Evolutionary conservation across 2,329 filamentous ascomycete genomes (phyloP), one percentile per base, ranked within the genome.

Genomic region (Claviceps purpurea): DNA sequence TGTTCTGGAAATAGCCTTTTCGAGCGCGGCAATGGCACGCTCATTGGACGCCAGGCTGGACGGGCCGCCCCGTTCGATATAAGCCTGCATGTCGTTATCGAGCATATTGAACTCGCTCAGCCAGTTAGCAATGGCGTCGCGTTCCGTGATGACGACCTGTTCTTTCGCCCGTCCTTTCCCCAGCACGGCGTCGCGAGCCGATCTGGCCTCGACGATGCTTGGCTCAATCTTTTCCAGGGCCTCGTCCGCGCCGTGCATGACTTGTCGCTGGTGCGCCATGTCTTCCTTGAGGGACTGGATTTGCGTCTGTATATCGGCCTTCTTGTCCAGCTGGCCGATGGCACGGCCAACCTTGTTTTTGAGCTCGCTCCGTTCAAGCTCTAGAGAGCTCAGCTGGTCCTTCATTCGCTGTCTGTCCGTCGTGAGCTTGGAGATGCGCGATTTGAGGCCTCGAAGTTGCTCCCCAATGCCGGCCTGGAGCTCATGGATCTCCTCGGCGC

Each of bases 401-500:
- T 82, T 82, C 51, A 81, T 76, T 41, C 85, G 81, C 58, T 95
- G 87, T 58, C 79, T 82, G 38, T 93, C 87, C 13, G 69, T 71
- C 0, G 76, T 79, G 37, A 94, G 68, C 59, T 85, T 86, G 6
- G 76, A 68, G 13, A 91, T 74, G 44, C 73, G 77, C 43, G 73
- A 73, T 62, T 87, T 89, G 30, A 82, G 69, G 22, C 70, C 69
- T 51, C 84, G 79, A 57, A 82, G 76, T 62, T 87, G 81, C 55
- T 89, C 87, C 20, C 77, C 78, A 52, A 84, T 75, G 18, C 72
- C 69, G 47, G 81, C 80, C 55, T 89, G 79, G 47, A 89, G 79
- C 50, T 87, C 82, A 59, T 93, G 86, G 50, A 97, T 89, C 58
- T 93, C 87, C 51, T 95, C 87, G 6, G 89, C 77, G 34, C 86